These are phyloP conservation scores for Globisporangium emineosum DNA, from an alignment of 352 stramenopile species.

Conservation along the genomic window DNA sequence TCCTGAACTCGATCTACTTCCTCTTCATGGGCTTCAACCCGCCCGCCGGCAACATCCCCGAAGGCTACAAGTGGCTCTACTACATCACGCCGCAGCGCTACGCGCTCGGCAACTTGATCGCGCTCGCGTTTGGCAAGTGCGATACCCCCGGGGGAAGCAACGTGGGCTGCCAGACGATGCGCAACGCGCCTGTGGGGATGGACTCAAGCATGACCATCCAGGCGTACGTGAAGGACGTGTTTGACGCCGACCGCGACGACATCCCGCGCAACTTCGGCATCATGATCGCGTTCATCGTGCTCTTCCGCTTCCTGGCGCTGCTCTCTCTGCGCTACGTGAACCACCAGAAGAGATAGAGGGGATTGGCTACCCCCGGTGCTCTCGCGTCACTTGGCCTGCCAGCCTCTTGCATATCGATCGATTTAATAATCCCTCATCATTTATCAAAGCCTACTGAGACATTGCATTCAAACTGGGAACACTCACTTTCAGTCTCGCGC, in stretches of 20 bases:
- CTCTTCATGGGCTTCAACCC: slow-evolving; percentile 28
- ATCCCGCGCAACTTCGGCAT: slow-evolving; percentile 23
- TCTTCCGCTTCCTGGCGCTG: slow-evolving; percentile 23
- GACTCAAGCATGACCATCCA: slow-evolving; percentile 13
- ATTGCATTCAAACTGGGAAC: neutral
- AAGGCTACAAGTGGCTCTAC: slow-evolving; percentile 26
- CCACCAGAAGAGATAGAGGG: slow-evolving; percentile 24
- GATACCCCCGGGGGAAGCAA: neutral
- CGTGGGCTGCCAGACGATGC: slow-evolving; percentile 15
- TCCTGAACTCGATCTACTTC: slow-evolving; percentile 28
- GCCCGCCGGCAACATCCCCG: slow-evolving; percentile 16
- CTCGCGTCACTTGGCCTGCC: neutral
- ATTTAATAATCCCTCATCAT: neutral
- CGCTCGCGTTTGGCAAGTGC: slow-evolving; percentile 14
- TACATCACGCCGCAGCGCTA: slow-evolving; percentile 22
- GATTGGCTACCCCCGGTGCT: neutral
- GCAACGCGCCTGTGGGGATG: slow-evolving; percentile 11
- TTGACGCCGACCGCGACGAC: slow-evolving; percentile 16
- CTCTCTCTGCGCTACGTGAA: slow-evolving; percentile 24
- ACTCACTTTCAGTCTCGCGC: neutral
- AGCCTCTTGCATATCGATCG: neutral
- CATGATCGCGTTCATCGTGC: slow-evolving; percentile 22
- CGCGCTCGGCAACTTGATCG: slow-evolving; percentile 7
- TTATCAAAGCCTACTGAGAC: neutral
- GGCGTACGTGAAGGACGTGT: slow-evolving; percentile 24